A percentile compares a stretch with the other conserved stretches of the same genome.
These are phyloP conservation scores for Boletales sp. DNA, from an alignment of 768 basidiomycete species.

Conservation along the genomic window DNA sequence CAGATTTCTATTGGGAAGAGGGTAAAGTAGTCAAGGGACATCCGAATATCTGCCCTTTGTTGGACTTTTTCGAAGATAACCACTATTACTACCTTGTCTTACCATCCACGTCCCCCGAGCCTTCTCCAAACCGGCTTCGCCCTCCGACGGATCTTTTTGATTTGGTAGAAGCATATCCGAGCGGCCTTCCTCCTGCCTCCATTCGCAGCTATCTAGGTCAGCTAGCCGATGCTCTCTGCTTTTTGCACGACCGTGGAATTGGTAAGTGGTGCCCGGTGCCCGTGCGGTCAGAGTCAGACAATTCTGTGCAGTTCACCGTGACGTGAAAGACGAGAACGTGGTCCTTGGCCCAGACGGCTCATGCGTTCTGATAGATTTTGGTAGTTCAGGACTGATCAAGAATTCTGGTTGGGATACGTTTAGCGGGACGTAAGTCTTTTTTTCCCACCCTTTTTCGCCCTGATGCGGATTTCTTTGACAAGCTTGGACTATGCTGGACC, in stretches of 20 bases:
- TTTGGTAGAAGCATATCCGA: slow-evolving; percentile 84
- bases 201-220: slow-evolving; percentile 88
- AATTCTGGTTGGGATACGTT: slow-evolving; percentile 88
- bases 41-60: slow-evolving; percentile 90
- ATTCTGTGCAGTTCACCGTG: slow-evolving; percentile 72
- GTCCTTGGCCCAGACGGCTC: slow-evolving; percentile 76
- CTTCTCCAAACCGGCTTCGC: slow-evolving; percentile 44
- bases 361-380: slow-evolving; percentile 95
- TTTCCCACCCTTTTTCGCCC: neutral
- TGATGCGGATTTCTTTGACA: slow-evolving; percentile 9
- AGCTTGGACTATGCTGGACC: slow-evolving; percentile 95
- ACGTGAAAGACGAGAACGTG: slow-evolving; percentile 98
- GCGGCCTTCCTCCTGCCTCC: slow-evolving; percentile 71
- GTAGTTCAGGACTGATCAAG: slow-evolving; percentile 83
- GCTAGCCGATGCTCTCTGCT: slow-evolving; percentile 85
- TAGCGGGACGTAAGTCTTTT: slow-evolving; percentile 77
- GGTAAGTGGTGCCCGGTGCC: slow-evolving; percentile 44
- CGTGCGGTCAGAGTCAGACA: slow-evolving; percentile 9
- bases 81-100: slow-evolving; percentile 96
- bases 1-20: slow-evolving; percentile 55
- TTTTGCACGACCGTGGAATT: slow-evolving; percentile 89
- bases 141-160: slow-evolving; percentile 89
- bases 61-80: slow-evolving; percentile 96
- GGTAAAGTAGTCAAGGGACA: slow-evolving; percentile 79
- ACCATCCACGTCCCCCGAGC: slow-evolving; percentile 68